phyloP scores from a whole-genome alignment of 2,329 filamentous ascomycete genomes.

The Paecilomyces niveus region DNA sequence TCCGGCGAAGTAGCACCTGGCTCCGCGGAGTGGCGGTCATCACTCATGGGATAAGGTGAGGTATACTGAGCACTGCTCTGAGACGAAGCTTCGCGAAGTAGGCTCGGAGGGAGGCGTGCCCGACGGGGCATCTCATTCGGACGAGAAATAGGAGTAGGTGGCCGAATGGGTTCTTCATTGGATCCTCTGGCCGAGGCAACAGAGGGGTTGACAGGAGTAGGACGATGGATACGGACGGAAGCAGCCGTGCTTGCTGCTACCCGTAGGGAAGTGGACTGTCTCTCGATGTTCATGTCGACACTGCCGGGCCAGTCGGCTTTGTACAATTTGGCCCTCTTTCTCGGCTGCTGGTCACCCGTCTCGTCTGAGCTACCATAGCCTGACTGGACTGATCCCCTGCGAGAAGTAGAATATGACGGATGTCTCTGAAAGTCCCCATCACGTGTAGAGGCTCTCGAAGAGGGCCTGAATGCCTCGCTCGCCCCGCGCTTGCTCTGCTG shows the following conservation, averaged over 20 bases:
- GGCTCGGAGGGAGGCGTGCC: conserved; percentile 36
- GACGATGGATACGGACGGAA: conserved; percentile 77
- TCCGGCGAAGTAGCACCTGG: conserved; percentile 44
- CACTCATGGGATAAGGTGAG: conserved; percentile 35
- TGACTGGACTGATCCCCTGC: conserved; percentile 34
- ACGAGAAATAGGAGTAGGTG: conserved; percentile 39
- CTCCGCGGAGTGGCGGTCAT: conserved; percentile 34
- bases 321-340: conserved; percentile 74
- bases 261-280: conserved; percentile 69
- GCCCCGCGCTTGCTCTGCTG: conserved; percentile 20
- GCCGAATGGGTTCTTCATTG: conserved; percentile 39
- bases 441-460: conserved; percentile 53
- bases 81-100: conserved; percentile 57
- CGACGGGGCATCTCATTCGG: conserved; percentile 22
- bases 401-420: conserved; percentile 13
- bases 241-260: conserved; percentile 88
- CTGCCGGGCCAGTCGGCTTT: conserved; percentile 66
- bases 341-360: conserved; percentile 50
- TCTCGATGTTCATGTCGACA: conserved; percentile 59
- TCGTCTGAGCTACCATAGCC: conserved; percentile 72
- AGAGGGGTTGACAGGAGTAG: conserved; percentile 47
- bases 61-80: conserved; percentile 33
- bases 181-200: conserved; percentile 22
- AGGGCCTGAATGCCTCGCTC: conserved; percentile 49
- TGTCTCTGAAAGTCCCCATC: conserved; percentile 24